Conservation (phyloP, 257 asterid genomes). For the Ballota nigra region DNA sequence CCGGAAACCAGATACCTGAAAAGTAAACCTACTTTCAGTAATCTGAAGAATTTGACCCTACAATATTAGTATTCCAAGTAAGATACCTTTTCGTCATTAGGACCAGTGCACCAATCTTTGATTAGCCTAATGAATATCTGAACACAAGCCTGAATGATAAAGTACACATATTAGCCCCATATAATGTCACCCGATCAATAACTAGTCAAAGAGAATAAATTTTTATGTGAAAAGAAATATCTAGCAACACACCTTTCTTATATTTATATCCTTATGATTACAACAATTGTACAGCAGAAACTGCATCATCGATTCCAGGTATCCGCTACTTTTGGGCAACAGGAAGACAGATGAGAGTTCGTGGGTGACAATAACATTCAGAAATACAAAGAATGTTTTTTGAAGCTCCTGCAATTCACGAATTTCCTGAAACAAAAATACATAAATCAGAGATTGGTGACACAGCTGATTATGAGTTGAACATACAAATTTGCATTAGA, state of each 20-base stretch:
- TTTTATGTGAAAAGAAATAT: not conserved
- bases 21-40: constrained; percentile 28
- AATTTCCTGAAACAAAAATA: constrained; percentile 58
- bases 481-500: constrained; percentile 2
- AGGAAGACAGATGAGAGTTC: constrained; percentile 77
- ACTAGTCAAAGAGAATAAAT: constrained; percentile 16
- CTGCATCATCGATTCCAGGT: constrained; percentile 80
- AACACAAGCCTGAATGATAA: constrained; percentile 70
- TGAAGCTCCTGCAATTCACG: constrained; percentile 95
- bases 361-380: constrained; percentile 74
- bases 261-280: constrained; percentile 73
- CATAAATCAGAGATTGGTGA: constrained; percentile 11
- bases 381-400: constrained; percentile 65
- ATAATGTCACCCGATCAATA: not conserved
- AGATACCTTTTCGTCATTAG: constrained; percentile 71
- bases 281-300: constrained; percentile 62
- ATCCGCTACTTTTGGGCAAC: constrained; percentile 51
- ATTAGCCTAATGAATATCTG: constrained; percentile 86
- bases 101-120: constrained; percentile 82
- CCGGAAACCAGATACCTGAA: constrained; percentile 90
- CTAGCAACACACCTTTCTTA: constrained; percentile 60
- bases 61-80: not conserved
- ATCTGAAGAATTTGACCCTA: constrained; percentile 6
- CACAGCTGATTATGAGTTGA: not conserved
- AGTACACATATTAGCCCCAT: constrained; percentile 12